Conservation (phyloP, 2,329 filamentous ascomycete species). For the Byssoonygena ceratinophila region DNA sequence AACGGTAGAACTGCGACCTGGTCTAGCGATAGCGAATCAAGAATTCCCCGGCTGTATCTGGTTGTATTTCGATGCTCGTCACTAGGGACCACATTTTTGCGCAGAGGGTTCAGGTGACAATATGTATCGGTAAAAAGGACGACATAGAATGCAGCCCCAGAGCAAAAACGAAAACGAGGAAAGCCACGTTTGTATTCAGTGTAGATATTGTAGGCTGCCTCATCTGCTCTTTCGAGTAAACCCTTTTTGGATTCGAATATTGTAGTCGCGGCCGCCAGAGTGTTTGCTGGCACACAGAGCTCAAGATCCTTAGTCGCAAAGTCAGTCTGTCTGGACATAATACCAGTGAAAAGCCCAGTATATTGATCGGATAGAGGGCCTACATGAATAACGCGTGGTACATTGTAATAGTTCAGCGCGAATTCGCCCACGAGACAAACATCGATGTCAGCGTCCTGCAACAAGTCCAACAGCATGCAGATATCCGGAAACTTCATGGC, state of each 20-base stretch:
- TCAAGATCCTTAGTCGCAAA: conserved; percentile 9
- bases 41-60: conserved; percentile 60
- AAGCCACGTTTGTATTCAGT: conserved; percentile 22
- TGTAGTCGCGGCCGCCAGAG: not conserved
- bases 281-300: conserved; percentile 7
- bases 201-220: conserved; percentile 18
- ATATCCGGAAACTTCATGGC: conserved; percentile 11
- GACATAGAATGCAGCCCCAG: conserved; percentile 8
- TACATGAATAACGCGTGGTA: conserved; percentile 10
- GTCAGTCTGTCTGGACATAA: not conserved
- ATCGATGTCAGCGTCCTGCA: conserved; percentile 7
- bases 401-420: conserved; percentile 15
- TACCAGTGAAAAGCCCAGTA: not conserved
- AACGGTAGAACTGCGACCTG: conserved; percentile 17
- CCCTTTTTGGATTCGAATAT: conserved; percentile 37
- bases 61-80: conserved; percentile 52
- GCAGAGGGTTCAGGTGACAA: conserved; percentile 17
- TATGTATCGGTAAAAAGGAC: conserved; percentile 17
- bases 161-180: conserved; percentile 16
- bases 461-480: conserved; percentile 20
- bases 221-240: conserved; percentile 20
- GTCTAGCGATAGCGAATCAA: conserved; percentile 52
- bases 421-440: conserved; percentile 12
- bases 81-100: conserved; percentile 6
- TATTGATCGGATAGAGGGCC: not conserved